Base-by-base conservation (phyloP, 768 basidiomycete genomes). In the Phanerochaete carnosa region DNA sequence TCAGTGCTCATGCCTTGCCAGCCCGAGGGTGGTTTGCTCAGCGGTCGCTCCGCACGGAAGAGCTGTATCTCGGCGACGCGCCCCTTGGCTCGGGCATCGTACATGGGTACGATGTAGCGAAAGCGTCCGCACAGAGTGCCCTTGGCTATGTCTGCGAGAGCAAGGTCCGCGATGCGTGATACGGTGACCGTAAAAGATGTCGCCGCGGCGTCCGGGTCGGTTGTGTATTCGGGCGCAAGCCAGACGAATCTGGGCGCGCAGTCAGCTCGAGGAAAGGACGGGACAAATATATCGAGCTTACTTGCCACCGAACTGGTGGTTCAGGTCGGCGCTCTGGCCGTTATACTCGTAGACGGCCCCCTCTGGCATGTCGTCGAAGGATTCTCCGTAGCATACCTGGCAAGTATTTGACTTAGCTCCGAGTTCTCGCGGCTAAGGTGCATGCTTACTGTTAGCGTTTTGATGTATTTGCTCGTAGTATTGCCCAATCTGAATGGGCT, bases 301-400 rank as follows among this genome's bases (percentile, higher is more conserved):
- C 55, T 58, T 58, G 12, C 57, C 57, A 13, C 57, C 46, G n/a
- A 58, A 25, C 11, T 47, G 57, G 25, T 58, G 29, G 32, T 58
- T 58, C 16, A 58, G 26, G n/a, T 58, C 57, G 30, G 57, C 45
- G 26, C 46, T 58, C 30, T 58, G 57, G 26, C 57, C 57, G 32
- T 49, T 32, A 19, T 29, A 33, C 57, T 58, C 57, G 28, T 30
- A 47, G 16, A 58, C 25, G 19, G 46, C 29, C 9, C 45, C 57
- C 29, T 58, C 57, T 6, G 57, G 57, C 22, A 26, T 39, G 16
- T 26, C 23, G 28, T 47, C 57, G 22, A 35, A 28, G 11, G 23
- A 26, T 15, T 58, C 57, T 16, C 43, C 35, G 23, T 58, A 58
- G 45, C 30, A 45, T n/a, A 58, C 57, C 57, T 58, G 35, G 16